Base-by-base conservation (phyloP, 768 basidiomycete species). In the Scleroderma citrinum region DNA sequence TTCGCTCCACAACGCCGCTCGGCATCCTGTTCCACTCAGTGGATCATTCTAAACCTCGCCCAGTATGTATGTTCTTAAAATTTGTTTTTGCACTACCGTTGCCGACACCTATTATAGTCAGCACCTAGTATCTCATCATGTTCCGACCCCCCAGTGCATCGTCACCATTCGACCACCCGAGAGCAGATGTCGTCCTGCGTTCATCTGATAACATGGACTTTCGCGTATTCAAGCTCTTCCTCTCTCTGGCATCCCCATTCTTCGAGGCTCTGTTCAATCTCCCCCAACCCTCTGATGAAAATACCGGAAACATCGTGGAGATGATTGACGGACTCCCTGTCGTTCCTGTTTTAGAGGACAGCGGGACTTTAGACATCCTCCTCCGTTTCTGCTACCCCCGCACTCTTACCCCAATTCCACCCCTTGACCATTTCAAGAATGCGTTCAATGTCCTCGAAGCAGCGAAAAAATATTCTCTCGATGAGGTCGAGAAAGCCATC, bases 211-310 rank as follows among this genome's bases (percentile, higher is more conserved):
- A 56, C 7, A 44, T 67, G 32, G 58, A 71, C 47, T 59, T 70
- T 45, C 59, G 53, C 11, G 44, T 67, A 14, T 67, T 69, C 53
- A 68, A 58, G n/a, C 50, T 59, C 10, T 60, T 71, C 29, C 66
- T 71, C 23, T 59, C 60, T 8, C 56, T 68, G n/a, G 56, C 69
- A 0, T 72, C 71, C n/a, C 57, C 65, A 0, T 59, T 66, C 53
- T 74, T 71, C 51, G 53, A 60, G 30, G 49, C 55, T 20, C 59
- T 72, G 45, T 66, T 71, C 44, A 35, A 52, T 11, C 46, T 66
- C 7, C 63, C 65, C 7, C 63, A 70, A 30, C 50, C 65, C 16
- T 13, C 37, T 13, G 21, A 52, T 38, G 44, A 11, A 5, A 32
- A 17, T 17, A 26, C 12, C 13, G 43, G 24, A 8, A 49, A 46